Conservation (phyloP, 1,139 yeast species). For the Kurtzmaniella quercitrusa region DNA sequence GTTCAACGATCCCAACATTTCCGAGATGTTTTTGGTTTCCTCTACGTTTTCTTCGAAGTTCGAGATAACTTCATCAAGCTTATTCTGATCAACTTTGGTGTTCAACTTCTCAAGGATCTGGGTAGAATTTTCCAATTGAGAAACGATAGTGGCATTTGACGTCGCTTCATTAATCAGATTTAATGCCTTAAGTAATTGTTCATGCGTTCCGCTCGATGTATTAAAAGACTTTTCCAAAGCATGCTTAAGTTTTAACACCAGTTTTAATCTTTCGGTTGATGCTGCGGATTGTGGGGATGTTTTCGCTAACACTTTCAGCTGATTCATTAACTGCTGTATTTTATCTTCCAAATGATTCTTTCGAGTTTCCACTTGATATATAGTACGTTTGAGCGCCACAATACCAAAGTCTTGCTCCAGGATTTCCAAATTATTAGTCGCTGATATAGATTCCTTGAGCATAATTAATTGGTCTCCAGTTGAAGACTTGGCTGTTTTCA, state of each 20-base stretch:
- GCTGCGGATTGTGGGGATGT: neutral
- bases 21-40: slow-evolving; percentile 29
- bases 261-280: slow-evolving; percentile 4
- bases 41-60: slow-evolving; percentile 40
- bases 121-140: slow-evolving; percentile 34
- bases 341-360: slow-evolving; percentile 18
- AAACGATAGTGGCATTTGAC: slow-evolving; percentile 35
- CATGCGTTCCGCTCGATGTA: slow-evolving; percentile 26
- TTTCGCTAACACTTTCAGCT: slow-evolving; percentile 11
- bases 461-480: slow-evolving; percentile 19
- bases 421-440: slow-evolving; percentile 10
- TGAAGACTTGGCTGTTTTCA: slow-evolving; percentile 12
- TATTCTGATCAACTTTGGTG: slow-evolving; percentile 23
- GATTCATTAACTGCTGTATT: slow-evolving; percentile 18
- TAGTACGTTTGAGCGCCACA: slow-evolving; percentile 19
- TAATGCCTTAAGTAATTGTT: slow-evolving; percentile 35
- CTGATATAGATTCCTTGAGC: slow-evolving; percentile 12
- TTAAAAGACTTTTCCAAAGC: slow-evolving; percentile 26
- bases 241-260: slow-evolving; percentile 16
- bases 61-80: slow-evolving; percentile 31
- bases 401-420: slow-evolving; percentile 30
- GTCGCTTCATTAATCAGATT: slow-evolving; percentile 47
- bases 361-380: slow-evolving; percentile 18
- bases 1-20: slow-evolving; percentile 20
- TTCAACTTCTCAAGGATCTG: slow-evolving; percentile 32